These are phyloP conservation scores for Fusarium sp. DNA, from an alignment of 2,329 filamentous ascomycete species.

Conservation along the genomic window DNA sequence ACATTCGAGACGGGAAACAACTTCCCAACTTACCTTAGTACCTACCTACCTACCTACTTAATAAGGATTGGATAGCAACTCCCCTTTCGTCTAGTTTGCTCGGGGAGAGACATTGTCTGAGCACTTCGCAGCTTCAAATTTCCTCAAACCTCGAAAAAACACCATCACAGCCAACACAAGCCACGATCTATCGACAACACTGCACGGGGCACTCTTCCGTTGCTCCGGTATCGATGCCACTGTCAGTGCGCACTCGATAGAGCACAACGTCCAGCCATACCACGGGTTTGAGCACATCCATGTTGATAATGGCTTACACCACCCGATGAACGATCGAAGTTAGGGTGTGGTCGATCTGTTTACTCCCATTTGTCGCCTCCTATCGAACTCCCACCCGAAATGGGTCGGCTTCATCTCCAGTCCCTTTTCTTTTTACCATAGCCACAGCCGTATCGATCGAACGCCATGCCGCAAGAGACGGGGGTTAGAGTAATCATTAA, in stretches of 20 bases:
- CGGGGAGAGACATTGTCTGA: not conserved
- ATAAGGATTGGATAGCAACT: not conserved
- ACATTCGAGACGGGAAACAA: not conserved
- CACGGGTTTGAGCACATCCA: not conserved
- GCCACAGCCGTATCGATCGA: not conserved
- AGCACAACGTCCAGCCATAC: not conserved
- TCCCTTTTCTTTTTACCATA: not conserved
- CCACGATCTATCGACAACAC: not conserved
- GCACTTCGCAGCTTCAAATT: not conserved
- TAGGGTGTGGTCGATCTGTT: not conserved
- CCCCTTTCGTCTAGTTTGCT: not conserved
- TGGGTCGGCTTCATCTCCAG: slow-evolving; percentile 4
- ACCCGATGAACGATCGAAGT: not conserved
- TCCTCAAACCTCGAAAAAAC: not conserved
- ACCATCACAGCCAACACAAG: not conserved
- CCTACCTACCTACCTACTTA: not conserved
- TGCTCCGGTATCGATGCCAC: not conserved
- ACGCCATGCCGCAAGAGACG: slow-evolving; percentile 7
- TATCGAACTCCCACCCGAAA: slow-evolving; percentile 6
- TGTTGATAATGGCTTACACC: not conserved
- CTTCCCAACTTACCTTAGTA: not conserved
- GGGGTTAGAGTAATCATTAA: not conserved
- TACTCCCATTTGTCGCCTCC: not conserved
- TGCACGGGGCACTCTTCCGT: not conserved
- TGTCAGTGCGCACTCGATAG: not conserved